Evolutionary conservation across 2,329 filamentous ascomycete species (phyloP).

Genomic region (Aplosporella prunicola): DNA sequence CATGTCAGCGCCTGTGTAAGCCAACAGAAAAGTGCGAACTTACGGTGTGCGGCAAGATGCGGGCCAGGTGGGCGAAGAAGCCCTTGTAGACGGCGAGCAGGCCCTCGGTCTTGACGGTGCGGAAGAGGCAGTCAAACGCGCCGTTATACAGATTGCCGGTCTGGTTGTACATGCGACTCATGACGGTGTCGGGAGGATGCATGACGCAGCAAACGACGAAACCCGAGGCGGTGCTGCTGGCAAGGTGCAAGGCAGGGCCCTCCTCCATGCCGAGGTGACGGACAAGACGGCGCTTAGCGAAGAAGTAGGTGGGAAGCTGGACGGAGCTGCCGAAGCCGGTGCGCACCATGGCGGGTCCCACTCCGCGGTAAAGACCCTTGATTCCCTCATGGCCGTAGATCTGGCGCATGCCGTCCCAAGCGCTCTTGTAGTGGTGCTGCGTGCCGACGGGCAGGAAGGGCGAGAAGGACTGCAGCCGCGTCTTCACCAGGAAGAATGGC

Average conservation of each 20-base stretch:
- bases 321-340: conserved; percentile 95
- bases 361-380: conserved; percentile 76
- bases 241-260: conserved; percentile 76
- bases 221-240: conserved; percentile 80
- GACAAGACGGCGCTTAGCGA: conserved; percentile 79
- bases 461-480: conserved; percentile 85
- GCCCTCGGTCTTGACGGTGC: conserved; percentile 87
- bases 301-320: conserved; percentile 95
- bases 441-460: conserved; percentile 90
- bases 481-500: conserved; percentile 97
- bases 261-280: conserved; percentile 83
- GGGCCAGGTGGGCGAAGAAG: conserved; percentile 85
- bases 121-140: conserved; percentile 82
- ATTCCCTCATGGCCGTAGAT: conserved; percentile 74
- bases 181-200: conserved; percentile 98
- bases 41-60: conserved; percentile 87
- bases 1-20: conserved; percentile 16
- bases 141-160: conserved; percentile 93
- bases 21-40: conserved; percentile 17
- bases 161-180: conserved; percentile 98
- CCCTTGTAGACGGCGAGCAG: conserved; percentile 94
- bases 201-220: conserved; percentile 97
- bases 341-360: conserved; percentile 87
- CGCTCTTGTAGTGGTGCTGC: conserved; percentile 87
- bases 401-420: conserved; percentile 68